phyloP scores from a whole-genome alignment of 306 rosid species.

The Betula pendula region DNA sequence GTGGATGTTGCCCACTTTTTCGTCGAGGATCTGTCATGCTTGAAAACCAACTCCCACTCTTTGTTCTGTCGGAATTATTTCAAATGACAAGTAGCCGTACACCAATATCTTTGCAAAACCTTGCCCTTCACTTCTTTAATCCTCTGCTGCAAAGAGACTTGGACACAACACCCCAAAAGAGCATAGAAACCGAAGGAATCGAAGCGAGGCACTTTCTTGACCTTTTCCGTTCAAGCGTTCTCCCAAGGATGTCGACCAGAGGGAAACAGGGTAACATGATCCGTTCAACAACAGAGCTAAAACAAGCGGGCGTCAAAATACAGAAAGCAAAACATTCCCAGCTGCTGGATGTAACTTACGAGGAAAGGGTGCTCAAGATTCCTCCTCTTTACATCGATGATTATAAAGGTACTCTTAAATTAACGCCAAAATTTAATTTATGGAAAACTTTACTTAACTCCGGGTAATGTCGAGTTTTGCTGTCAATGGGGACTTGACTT shows the following conservation, averaged over 20 bases:
- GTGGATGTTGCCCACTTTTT: constrained; percentile 47
- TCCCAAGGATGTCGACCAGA: neutral
- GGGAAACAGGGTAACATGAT: constrained; percentile 23
- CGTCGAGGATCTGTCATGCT: constrained; percentile 44
- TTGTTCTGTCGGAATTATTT: constrained; percentile 36
- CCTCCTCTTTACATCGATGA: constrained; percentile 41
- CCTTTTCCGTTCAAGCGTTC: constrained; percentile 32
- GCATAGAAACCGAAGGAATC: neutral
- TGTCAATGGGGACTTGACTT: too few species aligned
- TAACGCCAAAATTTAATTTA: too few species aligned
- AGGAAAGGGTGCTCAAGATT: constrained; percentile 21
- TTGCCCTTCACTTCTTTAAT: constrained; percentile 36
- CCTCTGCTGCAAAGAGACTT: constrained; percentile 29
- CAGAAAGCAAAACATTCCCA: neutral
- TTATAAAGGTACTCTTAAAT: constrained; percentile 42
- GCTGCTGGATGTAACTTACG: constrained; percentile 34
- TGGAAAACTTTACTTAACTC: too few species aligned
- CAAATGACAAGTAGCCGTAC: constrained; percentile 8
- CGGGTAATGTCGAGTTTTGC: too few species aligned
- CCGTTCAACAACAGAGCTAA: constrained; percentile 32
- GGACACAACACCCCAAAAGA: neutral
- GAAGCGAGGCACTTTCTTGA: constrained; percentile 35
- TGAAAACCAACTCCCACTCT: constrained; percentile 51
- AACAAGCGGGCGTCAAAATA: constrained; percentile 42
- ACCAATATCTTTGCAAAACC: constrained; percentile 16